Evolutionary conservation across 768 basidiomycete genomes (phyloP).

Genomic region (Suillus subalutaceus): DNA sequence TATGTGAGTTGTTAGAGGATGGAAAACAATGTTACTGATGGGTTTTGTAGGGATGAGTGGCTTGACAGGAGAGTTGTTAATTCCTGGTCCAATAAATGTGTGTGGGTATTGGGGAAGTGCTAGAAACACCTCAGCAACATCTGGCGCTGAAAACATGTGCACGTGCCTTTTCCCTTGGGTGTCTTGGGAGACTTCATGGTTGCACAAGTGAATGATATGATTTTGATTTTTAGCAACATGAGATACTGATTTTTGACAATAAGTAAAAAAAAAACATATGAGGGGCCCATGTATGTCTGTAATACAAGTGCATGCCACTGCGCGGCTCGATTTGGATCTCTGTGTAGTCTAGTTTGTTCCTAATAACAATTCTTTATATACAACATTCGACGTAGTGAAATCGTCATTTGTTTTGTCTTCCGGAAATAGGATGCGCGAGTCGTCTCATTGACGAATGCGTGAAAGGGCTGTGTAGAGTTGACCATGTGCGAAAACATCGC

Average conservation of each 20-base stretch:
- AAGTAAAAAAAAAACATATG: background rate
- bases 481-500: too few species aligned
- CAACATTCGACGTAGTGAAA: too few species aligned
- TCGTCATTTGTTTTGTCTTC: too few species aligned
- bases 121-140: background rate
- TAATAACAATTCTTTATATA: too few species aligned
- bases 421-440: too few species aligned
- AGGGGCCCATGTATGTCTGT: background rate
- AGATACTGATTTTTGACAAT: background rate
- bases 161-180: background rate
- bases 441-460: too few species aligned
- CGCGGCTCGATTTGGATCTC: too few species aligned
- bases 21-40: background rate
- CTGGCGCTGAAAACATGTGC: background rate
- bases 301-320: too few species aligned
- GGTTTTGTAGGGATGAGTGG: background rate
- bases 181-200: background rate
- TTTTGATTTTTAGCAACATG: background rate
- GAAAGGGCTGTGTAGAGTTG: too few species aligned
- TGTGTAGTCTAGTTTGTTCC: too few species aligned
- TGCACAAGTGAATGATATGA: background rate
- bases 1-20: background rate
- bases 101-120: background rate
- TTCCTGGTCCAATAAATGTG: background rate
- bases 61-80: background rate